Evolutionary conservation across 2,329 filamentous ascomycete species (phyloP).

Genomic region (Chrysosporium keratinophilum): DNA sequence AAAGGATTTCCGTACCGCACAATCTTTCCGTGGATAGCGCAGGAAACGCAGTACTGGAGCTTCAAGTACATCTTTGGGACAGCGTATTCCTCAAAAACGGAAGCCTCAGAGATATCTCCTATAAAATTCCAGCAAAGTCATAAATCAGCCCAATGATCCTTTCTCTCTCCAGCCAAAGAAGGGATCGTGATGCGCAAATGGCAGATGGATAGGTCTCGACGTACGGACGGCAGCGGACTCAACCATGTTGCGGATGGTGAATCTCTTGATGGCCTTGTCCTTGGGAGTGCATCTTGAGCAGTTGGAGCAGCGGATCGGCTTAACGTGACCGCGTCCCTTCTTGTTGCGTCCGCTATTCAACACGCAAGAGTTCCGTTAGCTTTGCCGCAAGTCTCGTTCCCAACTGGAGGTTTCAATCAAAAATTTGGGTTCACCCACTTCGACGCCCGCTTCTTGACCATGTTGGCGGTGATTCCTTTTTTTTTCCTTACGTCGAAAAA

Average conservation of each 20-base stretch:
- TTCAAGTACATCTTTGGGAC: slow-evolving; percentile 99
- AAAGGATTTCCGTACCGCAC: slow-evolving; percentile 66
- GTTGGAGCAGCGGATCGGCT: slow-evolving; percentile 92
- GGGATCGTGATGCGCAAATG: slow-evolving; percentile 1
- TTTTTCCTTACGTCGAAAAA: slow-evolving; percentile 10
- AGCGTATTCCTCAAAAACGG: slow-evolving; percentile 97
- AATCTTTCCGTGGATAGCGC: slow-evolving; percentile 99
- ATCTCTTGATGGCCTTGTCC: slow-evolving; percentile 99
- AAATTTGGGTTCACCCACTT: slow-evolving; percentile 47
- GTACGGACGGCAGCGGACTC: slow-evolving; percentile 99
- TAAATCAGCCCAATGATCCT: slow-evolving; percentile 4
- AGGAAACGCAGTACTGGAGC: slow-evolving; percentile 99
- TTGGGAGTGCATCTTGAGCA: slow-evolving; percentile 89
- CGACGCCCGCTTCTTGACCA: slow-evolving; percentile 68
- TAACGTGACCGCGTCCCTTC: slow-evolving; percentile 99
- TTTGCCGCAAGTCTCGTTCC: neutral
- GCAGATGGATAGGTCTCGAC: slow-evolving; percentile 36
- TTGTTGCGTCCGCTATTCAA: slow-evolving; percentile 83
- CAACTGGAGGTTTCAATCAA: slow-evolving; percentile 12
- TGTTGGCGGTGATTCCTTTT: slow-evolving; percentile 41
- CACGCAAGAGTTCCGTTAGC: slow-evolving; percentile 9
- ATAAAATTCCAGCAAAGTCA: slow-evolving; percentile 16
- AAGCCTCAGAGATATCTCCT: slow-evolving; percentile 99
- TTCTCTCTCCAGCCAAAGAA: neutral
- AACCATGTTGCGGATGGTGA: slow-evolving; percentile 99